Base-by-base conservation (phyloP, 2,329 filamentous ascomycete species). In the Botrytis deweyae region DNA sequence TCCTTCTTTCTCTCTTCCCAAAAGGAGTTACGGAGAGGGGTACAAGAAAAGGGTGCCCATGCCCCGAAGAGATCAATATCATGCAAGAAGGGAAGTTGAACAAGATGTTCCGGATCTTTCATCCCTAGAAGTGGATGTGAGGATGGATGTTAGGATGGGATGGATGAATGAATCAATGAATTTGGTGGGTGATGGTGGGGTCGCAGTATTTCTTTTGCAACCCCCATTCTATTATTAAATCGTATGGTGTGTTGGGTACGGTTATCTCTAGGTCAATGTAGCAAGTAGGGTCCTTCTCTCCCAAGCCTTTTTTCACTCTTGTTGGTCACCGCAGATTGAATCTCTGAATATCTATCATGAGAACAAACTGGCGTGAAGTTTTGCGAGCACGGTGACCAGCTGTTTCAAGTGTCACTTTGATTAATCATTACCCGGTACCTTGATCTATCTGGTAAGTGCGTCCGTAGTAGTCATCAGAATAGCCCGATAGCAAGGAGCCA, bases 291-390 rank as follows among this genome's bases (percentile, higher is more conserved):
- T 36, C 63, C 42, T 36, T n/a, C 42, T 65, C 29, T 46, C 20
- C 62, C 5, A 2, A 29, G 9, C 49, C 49, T 14, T 46, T 49
- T 20, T 33, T 10, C 20, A 14, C 42, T 25, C 42, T 46, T 25
- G 52, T 22, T 49, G 42, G 20, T 12, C 63, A 65, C 63, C 36
- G 33, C 42, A 65, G 36, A 0, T 8, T 36, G 42, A 36, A 2
- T 65, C 18, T 65, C 22, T 36, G 42, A 14, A 65, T 65, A 25
- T 44, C 22, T 25, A 65, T 65, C 63, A 65, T 65, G 63, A 44
- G 63, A 65, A 65, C 63, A 65, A 46, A 25, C 29, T n/a, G 29
- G 36, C 46, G n/a, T 7, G n/a, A 65, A 36, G 62, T 22, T 16
- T 46, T 29, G 42, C 7, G 12, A 62, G n/a, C n/a, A 29, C n/a